Evolutionary conservation across 345 rosid genomes (phyloP), one percentile per base, ranked within the genome.

Genomic region (Eucalyptus marginata): DNA sequence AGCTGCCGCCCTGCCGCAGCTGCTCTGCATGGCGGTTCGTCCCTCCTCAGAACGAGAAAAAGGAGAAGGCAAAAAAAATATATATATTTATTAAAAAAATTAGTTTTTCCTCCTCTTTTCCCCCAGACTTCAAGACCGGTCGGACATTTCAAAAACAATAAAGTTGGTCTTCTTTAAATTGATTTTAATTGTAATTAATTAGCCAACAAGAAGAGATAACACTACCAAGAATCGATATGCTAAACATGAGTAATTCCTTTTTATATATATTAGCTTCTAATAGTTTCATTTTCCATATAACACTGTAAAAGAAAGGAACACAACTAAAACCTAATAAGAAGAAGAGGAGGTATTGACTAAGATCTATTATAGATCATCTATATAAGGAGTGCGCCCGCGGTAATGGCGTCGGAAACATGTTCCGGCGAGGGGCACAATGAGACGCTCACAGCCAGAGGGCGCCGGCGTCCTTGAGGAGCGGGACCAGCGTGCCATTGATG

Each of bases 391-490:
- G 44, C 24, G 84, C 84, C 84, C 7, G 84, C 47, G 15, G 84
- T 13, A 12, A 76, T 40, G 47, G 84, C 83, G 80, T 6, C 16
- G 15, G 31, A 22, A 40, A 22, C 47, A 40, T 12, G 84, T 40
- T 36, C 84, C 84, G 16, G 84, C 47, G 2, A 40, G 47, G 47
- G 84, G 43, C 43, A 7, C 15, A 3, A 13, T 13, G 68, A 10
- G 43, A 43, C 24, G 84, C 7, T 76, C 92, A 96, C 87, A 96
- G 99, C 99, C 99, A 97, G 86, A 97, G 98, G 31, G 97, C 99
- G 58, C 99, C 98, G 86, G 98, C 98, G 62, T 95, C 95, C 92
- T 96, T 97, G 83, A 97, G 98, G 81, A 96, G 96, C 86, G 99
- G 99, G 27, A 97, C 95, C 49, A 97, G 90, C 8, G 97, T 94